phyloP scores from a whole-genome alignment of 129 eudicot species.

The Apium graveolens region DNA sequence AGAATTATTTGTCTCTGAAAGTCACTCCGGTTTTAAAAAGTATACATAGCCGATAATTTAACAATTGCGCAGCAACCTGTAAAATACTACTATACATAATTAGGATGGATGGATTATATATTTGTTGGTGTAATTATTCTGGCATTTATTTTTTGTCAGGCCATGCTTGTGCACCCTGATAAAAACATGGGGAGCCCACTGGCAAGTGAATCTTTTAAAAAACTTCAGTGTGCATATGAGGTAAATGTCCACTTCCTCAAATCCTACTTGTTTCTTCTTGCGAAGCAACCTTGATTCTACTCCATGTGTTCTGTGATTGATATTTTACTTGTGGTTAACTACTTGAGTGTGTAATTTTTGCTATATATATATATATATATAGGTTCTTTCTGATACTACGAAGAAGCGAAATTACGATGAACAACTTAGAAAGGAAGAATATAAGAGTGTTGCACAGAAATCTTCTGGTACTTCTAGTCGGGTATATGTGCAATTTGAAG shows the following conservation, averaged over 20 bases:
- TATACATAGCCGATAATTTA: not conserved
- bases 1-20: not conserved
- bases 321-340: conserved; percentile 2
- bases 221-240: conserved; percentile 96
- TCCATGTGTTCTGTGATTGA: not conserved
- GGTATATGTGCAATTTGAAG: conserved; percentile 27
- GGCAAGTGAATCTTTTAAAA: conserved; percentile 97
- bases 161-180: conserved; percentile 98
- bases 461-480: conserved; percentile 68
- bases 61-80: not conserved
- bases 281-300: not conserved
- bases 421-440: conserved; percentile 78
- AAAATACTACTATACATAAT: not conserved
- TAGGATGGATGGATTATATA: not conserved
- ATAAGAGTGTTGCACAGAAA: conserved; percentile 49
- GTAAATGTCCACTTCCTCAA: conserved; percentile 19
- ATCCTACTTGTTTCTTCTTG: not conserved
- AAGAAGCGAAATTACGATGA: conserved; percentile 93
- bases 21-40: not conserved
- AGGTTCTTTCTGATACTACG: conserved; percentile 94
- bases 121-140: not conserved
- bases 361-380: conserved; percentile 6
- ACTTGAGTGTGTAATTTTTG: not conserved
- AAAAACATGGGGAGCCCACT: conserved; percentile 94
- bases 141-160: conserved; percentile 28